Percentiles rank a stretch among this genome's conserved stretches.
These are phyloP conservation scores for Pisolithus thermaeus DNA, from an alignment of 1,284 basidiomycete genomes.

Conservation along the genomic window DNA sequence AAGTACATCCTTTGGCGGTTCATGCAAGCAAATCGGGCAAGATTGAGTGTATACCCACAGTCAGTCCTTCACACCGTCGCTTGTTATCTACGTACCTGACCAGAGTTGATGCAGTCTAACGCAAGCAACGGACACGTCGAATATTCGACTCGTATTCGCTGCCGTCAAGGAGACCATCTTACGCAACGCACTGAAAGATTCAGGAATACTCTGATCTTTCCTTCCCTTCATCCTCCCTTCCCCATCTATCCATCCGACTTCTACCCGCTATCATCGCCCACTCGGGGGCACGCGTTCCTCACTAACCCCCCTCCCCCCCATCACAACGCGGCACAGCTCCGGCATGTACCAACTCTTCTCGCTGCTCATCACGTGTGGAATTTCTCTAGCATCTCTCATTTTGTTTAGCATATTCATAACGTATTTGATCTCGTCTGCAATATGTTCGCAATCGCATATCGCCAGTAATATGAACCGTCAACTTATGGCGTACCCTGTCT, in stretches of 20 bases:
- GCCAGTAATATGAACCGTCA: not conserved
- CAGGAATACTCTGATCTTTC: slow-evolving; percentile 55
- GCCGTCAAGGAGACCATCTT: slow-evolving; percentile 98
- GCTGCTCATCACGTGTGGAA: slow-evolving; percentile 29
- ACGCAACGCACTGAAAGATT: slow-evolving; percentile 83
- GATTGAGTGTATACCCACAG: slow-evolving; percentile 91
- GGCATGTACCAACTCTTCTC: slow-evolving; percentile 16
- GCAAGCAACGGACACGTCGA: slow-evolving; percentile 75
- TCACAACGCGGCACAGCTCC: not conserved
- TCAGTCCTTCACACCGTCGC: slow-evolving; percentile 37
- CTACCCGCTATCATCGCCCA: not conserved
- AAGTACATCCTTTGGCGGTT: slow-evolving; percentile 98
- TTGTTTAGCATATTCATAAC: slow-evolving; percentile 25
- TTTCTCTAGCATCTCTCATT: slow-evolving; percentile 19
- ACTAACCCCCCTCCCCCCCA: not conserved
- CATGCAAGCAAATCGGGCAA: slow-evolving; percentile 89
- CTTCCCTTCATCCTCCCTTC: slow-evolving; percentile 7
- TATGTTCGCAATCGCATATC: slow-evolving; percentile 1
- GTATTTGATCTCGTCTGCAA: slow-evolving; percentile 16
- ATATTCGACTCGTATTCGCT: slow-evolving; percentile 89
- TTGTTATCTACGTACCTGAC: not conserved
- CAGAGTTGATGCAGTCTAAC: slow-evolving; percentile 48
- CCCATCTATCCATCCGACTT: slow-evolving; percentile 22
- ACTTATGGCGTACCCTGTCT: too few species aligned
- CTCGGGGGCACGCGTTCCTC: not conserved